Evolutionary conservation across 148 eudicot species (phyloP).

Genomic region (Rhododendron kiyosumense): DNA sequence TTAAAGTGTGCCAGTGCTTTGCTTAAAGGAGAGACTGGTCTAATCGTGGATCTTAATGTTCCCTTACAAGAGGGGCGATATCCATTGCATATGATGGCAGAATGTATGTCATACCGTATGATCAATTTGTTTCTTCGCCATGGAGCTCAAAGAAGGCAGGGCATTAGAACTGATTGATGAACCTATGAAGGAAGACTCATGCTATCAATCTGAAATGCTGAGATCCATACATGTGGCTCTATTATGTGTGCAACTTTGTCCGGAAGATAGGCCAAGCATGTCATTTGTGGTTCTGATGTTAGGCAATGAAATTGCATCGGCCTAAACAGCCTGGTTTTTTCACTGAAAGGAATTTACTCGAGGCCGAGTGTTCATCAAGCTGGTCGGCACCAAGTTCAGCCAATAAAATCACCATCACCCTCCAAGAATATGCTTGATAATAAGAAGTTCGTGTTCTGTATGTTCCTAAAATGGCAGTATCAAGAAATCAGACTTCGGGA

Average conservation of each 20-base stretch:
- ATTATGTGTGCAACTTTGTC: slow-evolving; percentile 35
- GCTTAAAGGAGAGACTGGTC: too few species aligned
- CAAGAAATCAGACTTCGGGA: too few species aligned
- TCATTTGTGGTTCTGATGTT: slow-evolving; percentile 19
- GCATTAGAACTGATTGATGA: not conserved
- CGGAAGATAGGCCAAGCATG: slow-evolving; percentile 30
- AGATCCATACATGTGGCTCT: slow-evolving; percentile 24
- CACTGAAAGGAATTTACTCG: slow-evolving; percentile 15
- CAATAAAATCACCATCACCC: not conserved
- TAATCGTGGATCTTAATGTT: too few species aligned
- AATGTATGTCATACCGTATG: too few species aligned
- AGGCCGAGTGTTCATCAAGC: slow-evolving; percentile 5
- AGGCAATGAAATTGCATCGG: slow-evolving; percentile 15
- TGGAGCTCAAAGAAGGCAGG: not conserved
- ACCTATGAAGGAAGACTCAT: not conserved
- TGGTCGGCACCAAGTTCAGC: not conserved
- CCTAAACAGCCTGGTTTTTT: slow-evolving; percentile 36
- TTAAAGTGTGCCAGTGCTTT: too few species aligned
- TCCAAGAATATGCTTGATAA: not conserved
- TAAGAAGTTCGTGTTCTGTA: not conserved
- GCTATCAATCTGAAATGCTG: not conserved
- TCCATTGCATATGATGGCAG: too few species aligned
- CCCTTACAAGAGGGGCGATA: too few species aligned
- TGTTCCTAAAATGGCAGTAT: not conserved
- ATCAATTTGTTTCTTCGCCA: too few species aligned